Evolutionary conservation across 2,329 filamentous ascomycete genomes (phyloP).

Genomic region (Juglanconis oblonga): DNA sequence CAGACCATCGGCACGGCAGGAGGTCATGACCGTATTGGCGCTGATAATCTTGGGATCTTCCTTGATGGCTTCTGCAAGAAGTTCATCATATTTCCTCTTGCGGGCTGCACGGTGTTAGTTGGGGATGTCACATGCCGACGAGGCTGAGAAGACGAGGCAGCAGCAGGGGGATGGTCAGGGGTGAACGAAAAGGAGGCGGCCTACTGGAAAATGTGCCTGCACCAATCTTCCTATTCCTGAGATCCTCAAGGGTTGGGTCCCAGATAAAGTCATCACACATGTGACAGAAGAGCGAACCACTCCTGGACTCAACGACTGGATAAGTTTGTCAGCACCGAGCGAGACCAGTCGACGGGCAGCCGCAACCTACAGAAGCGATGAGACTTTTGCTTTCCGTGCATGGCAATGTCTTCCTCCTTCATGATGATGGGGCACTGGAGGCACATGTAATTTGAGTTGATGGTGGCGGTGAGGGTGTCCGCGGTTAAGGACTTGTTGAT

Average conservation of each 20-base stretch:
- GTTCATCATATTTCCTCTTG: constrained; percentile 74
- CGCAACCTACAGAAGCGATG: constrained; percentile 69
- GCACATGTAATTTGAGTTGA: constrained; percentile 69
- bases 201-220: constrained; percentile 63
- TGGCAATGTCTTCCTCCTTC: constrained; percentile 60
- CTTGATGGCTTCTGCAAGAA: constrained; percentile 60
- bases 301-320: constrained; percentile 73
- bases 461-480: constrained; percentile 50
- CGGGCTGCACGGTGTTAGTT: constrained; percentile 43
- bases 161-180: background rate
- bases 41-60: constrained; percentile 76
- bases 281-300: constrained; percentile 73
- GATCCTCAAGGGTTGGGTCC: constrained; percentile 75
- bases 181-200: constrained; percentile 21
- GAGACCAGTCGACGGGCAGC: background rate
- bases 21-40: constrained; percentile 73
- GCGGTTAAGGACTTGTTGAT: constrained; percentile 60
- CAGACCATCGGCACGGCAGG: constrained; percentile 83
- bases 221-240: constrained; percentile 67
- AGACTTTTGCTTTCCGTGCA: constrained; percentile 65
- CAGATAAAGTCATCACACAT: constrained; percentile 81
- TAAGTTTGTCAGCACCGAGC: constrained; percentile 25
- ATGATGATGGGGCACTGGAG: constrained; percentile 70
- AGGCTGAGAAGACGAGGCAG: background rate
- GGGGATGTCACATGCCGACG: background rate